Conservation (phyloP, 371 early-diverging fungal genomes). For the Mortierella sp. region DNA sequence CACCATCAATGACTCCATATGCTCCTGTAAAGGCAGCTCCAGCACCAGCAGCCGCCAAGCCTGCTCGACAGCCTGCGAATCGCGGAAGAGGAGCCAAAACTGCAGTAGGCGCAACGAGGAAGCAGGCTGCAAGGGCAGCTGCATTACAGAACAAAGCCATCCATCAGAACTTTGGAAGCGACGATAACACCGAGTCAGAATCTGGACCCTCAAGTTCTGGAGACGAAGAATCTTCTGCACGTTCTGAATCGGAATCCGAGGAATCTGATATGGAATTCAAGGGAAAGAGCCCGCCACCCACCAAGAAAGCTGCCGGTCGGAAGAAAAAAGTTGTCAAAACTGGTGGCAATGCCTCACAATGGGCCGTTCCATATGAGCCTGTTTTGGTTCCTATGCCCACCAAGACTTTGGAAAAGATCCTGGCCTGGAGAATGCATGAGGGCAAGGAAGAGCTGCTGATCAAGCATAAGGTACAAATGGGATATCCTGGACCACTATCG, state of each 20-base stretch:
- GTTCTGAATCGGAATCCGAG: conserved; percentile 26
- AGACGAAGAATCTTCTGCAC: conserved; percentile 30
- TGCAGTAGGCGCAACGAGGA: neutral
- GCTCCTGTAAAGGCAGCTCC: conserved; percentile 18
- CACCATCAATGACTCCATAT: conserved; percentile 19
- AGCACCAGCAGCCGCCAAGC: conserved; percentile 29
- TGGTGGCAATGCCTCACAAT: conserved; percentile 33
- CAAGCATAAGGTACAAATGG: conserved; percentile 75
- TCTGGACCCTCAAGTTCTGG: conserved; percentile 44
- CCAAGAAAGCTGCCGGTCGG: conserved; percentile 37
- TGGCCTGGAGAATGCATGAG: conserved; percentile 65
- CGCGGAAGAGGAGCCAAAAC: conserved; percentile 27
- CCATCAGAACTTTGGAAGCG: conserved; percentile 15
- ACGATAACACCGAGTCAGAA: conserved; percentile 34
- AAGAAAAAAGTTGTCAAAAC: conserved; percentile 35
- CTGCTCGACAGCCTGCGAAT: conserved; percentile 15
- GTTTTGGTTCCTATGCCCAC: conserved; percentile 81
- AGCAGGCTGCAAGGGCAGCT: conserved; percentile 11
- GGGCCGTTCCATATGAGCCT: conserved; percentile 66
- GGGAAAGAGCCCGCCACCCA: conserved; percentile 38
- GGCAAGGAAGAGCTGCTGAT: conserved; percentile 63
- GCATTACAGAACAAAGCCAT: conserved; percentile 29
- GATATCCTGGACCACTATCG: too few species aligned
- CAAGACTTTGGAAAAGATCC: conserved; percentile 73
- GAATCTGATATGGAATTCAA: conserved; percentile 51